A percentile compares a stretch with the other conserved stretches of the same genome.
Conservation (phyloP, 1,284 basidiomycete genomes). For the Ganoderma lucidum region DNA sequence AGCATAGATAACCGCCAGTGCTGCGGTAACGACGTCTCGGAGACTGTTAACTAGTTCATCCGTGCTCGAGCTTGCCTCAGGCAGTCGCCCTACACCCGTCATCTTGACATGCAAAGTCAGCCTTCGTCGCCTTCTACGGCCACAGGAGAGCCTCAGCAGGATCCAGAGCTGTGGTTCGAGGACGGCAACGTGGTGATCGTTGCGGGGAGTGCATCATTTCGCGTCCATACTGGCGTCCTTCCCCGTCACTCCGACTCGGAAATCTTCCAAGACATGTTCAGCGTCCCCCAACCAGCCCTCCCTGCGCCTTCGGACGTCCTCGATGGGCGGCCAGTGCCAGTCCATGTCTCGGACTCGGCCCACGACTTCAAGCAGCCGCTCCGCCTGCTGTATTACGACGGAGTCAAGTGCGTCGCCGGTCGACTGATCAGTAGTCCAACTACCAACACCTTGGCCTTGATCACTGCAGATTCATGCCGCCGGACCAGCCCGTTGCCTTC, state of each 20-base stretch:
- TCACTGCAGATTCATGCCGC: background rate
- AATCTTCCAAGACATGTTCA: slow-evolving; percentile 7
- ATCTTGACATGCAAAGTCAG: background rate
- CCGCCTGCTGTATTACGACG: background rate
- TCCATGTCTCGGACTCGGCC: slow-evolving; percentile 11
- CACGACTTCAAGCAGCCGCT: slow-evolving; percentile 6
- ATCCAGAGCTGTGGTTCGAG: slow-evolving; percentile 7
- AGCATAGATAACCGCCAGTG: too few species aligned
- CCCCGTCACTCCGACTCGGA: slow-evolving; percentile 12
- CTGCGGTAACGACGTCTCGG: too few species aligned
- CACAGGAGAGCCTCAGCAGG: background rate
- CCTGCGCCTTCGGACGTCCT: background rate
- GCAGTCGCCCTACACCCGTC: too few species aligned
- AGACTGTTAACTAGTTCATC: too few species aligned
- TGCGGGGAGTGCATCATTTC: background rate
- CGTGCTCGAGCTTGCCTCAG: too few species aligned
- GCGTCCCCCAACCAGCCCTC: background rate
- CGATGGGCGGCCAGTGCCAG: background rate
- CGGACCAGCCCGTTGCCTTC: slow-evolving; percentile 2
- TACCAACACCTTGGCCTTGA: too few species aligned
- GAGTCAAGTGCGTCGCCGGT: background rate
- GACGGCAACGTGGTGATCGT: slow-evolving; percentile 12
- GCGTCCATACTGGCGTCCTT: slow-evolving; percentile 9
- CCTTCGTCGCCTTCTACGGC: background rate
- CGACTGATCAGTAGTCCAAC: background rate